Base-by-base conservation (phyloP, 805 yeast genomes). In the Saccharomyces kudriavzevii region DNA sequence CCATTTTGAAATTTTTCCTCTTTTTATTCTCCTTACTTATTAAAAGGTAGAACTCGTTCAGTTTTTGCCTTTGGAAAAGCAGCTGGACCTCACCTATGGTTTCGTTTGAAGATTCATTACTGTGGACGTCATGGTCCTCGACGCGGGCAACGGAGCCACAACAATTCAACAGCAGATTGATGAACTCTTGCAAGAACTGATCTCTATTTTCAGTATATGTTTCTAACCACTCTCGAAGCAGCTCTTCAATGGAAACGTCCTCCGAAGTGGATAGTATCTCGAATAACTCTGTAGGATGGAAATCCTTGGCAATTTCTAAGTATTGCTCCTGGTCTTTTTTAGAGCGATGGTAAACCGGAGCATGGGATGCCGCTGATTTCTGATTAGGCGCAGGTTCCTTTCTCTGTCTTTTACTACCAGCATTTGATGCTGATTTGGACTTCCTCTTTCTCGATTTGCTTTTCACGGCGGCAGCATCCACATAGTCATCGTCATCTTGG, bases 41-140 rank as follows among this genome's bases (percentile, higher is more conserved):
- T 14, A 74, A 57, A 53, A 89, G 74, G 8, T 91, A 89, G 58
- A 80, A 87, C 59, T 87, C 94, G 61, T 85, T 91, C 40, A 74
- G 63, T 51, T 75, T 74, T 66, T 87, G 91, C 13, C 74, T 72
- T 52, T 77, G 74, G 59, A 87, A 87, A 47, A 79, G 70, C 20
- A 80, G 73, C 56, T 87, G 86, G 27, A 90, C 69, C 66, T 89
- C 96, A 3, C 78, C 82, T 9, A 88, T 79, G 0, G 96, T 87
- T 35, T 84, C 86, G 14, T 78, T 73, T 0, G 94, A 87, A 6
- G 87, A 80, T 45, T 86, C 90, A 51, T 79, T 73, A 61, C 83
- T 84, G 25, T 73, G 74, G 49, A 89, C 83, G 65, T 90, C 97
- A 66, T 91, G 96, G 27, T 81, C 80, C 55, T 83, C 84, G 9